Base-by-base conservation (phyloP, 2,329 filamentous ascomycete genomes). In the Raffaelea albimanens region DNA sequence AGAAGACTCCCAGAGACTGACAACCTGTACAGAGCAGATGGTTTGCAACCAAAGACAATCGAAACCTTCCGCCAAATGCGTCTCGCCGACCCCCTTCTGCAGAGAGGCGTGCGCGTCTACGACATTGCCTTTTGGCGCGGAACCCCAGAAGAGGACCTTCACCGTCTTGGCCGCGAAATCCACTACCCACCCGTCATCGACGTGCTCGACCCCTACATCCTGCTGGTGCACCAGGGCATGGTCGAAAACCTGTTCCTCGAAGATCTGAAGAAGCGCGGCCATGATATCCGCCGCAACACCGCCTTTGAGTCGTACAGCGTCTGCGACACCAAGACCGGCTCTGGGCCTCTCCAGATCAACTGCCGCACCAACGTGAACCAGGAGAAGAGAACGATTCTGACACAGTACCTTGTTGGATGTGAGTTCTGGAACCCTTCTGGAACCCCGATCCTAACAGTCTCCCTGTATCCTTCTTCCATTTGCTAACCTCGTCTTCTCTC, bases 31-130 rank as follows among this genome's bases (percentile, higher is more conserved):
- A 75, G 72, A 61, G 83, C 83, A 52, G 85, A 88, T 61, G 84
- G 84, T 38, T 68, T 88, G 45, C 84, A 88, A 58, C 84, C 84
- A 40, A 88, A 88, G 65, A 84, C 83, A 1, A 85, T 89, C 56
- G 84, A 88, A 66, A 88, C 84, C 0, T 76, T 87, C 56, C 76
- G 78, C 52, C 83, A 87, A 64, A 79, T 88, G 69, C 72, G 82
- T 31, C 65, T 87, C n/a, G 81, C 78, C n/a, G 82, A 87, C 53
- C 68, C 76, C 2, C 63, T 88, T 25, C 63, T 88, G 39, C 76
- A 77, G 52, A 75, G 80, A 56, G 83, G 81, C 25, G 83, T 83
- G 44, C 78, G 76, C 41, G 78, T 88, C 40, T 85, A 83, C 62
- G 84, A 88, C 58, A 87, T 88, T 51, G 73, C 79, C 40, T 87